A percentile compares a stretch with the other conserved stretches of the same genome.
Conservation (phyloP, 345 rosid genomes). For the Heritiera littoralis region DNA sequence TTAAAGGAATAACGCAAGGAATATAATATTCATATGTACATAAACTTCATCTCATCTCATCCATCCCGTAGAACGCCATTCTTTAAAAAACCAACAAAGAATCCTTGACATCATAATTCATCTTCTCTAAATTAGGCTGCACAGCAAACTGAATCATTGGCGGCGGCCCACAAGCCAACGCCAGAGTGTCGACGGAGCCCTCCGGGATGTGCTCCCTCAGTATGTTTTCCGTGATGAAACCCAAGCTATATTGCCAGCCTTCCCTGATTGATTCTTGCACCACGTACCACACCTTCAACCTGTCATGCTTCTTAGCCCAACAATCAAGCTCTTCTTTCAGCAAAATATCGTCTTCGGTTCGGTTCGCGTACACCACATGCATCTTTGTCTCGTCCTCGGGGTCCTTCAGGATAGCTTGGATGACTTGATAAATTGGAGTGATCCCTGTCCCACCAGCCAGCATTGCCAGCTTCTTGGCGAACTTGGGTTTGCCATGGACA, state of each 20-base stretch:
- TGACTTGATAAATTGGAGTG: constrained; percentile 83
- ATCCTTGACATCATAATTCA: constrained; percentile 70
- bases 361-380: constrained; percentile 80
- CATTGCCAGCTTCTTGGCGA: constrained; percentile 82
- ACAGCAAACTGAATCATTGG: constrained; percentile 94
- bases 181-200: constrained; percentile 59
- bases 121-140: constrained; percentile 90
- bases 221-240: constrained; percentile 67
- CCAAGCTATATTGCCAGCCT: constrained; percentile 81
- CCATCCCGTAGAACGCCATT: too few relatives aligned
- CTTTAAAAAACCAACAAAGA: constrained; percentile 66
- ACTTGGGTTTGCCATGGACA: constrained; percentile 78
- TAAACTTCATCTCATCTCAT: background rate
- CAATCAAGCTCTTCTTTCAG: constrained; percentile 75
- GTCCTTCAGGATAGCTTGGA: constrained; percentile 70
- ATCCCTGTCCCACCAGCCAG: constrained; percentile 94
- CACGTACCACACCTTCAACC: constrained; percentile 89
- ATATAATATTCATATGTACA: background rate
- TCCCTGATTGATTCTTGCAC: constrained; percentile 52
- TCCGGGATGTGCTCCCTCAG: constrained; percentile 65
- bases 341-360: constrained; percentile 82
- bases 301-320: constrained; percentile 65
- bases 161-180: constrained; percentile 91
- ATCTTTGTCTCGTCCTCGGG: constrained; percentile 83
- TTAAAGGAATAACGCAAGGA: background rate